phyloP scores from a whole-genome alignment of 1,284 basidiomycete species.

The Puccinia triticina region DNA sequence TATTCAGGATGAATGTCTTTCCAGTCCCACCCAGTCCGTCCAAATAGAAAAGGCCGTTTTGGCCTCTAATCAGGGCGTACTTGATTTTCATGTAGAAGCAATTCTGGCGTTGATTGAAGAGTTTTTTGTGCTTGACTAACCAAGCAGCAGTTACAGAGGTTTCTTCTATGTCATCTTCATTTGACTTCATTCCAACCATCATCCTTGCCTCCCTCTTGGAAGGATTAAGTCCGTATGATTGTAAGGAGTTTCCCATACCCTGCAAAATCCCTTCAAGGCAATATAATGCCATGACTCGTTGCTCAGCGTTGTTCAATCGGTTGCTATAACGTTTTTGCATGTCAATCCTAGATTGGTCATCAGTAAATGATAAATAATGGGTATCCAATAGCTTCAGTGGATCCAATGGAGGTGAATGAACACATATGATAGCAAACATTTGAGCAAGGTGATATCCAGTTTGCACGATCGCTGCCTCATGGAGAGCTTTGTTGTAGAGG shows the following conservation, averaged over 20 bases:
- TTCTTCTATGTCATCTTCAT: neutral
- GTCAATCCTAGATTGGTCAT: slow-evolving; percentile 56
- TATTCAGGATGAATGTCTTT: too few relatives aligned
- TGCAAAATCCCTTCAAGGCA: neutral
- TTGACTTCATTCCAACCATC: slow-evolving; percentile 52
- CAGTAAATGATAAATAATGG: slow-evolving; percentile 61
- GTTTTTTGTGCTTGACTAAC: slow-evolving; percentile 51
- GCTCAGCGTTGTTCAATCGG: neutral
- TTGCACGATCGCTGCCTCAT: slow-evolving; percentile 63
- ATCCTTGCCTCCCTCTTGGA: slow-evolving; percentile 61
- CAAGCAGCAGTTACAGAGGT: neutral
- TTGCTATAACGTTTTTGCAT: neutral
- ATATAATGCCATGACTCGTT: slow-evolving; percentile 50
- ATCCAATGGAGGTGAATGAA: too few relatives aligned
- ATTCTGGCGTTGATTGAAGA: neutral
- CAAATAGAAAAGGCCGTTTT: slow-evolving; percentile 62
- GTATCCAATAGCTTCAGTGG: slow-evolving; percentile 61
- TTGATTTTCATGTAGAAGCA: neutral
- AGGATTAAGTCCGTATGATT: slow-evolving; percentile 61
- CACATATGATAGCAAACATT: too few relatives aligned
- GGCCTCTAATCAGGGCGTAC: slow-evolving; percentile 35
- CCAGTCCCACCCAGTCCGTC: slow-evolving; percentile 64
- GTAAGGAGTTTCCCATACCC: slow-evolving; percentile 50
- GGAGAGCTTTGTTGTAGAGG: slow-evolving; percentile 63
- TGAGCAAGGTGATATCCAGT: slow-evolving; percentile 61